Conservation (phyloP, 2,329 filamentous ascomycete genomes). For the Ophiocordyceps australis region DNA sequence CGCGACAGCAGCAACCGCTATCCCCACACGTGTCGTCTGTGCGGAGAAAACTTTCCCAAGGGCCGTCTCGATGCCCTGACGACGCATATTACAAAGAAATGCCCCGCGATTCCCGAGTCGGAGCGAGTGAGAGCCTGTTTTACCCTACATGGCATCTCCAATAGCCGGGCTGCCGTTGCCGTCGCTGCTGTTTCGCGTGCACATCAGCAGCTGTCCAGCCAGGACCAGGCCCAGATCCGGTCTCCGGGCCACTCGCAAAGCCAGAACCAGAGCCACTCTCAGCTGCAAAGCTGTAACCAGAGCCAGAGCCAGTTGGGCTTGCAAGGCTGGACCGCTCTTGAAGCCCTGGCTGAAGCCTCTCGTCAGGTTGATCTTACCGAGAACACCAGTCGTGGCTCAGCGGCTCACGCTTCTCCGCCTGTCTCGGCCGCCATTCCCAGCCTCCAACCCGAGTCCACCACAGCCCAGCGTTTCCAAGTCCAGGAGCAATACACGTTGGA, state of each 20-base stretch:
- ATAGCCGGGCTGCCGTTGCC: slow-evolving; percentile 18
- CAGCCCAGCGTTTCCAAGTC: slow-evolving; percentile 28
- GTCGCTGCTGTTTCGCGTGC: slow-evolving; percentile 9
- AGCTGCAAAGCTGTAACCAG: slow-evolving; percentile 9
- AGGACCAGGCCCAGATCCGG: not conserved
- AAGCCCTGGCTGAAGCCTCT: slow-evolving; percentile 78
- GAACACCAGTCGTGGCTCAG: slow-evolving; percentile 29
- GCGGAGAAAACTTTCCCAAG: slow-evolving; percentile 78
- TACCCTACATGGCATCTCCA: slow-evolving; percentile 51
- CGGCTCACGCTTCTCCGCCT: slow-evolving; percentile 9
- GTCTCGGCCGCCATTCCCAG: slow-evolving; percentile 7
- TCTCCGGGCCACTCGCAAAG: not conserved
- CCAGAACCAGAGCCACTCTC: slow-evolving; percentile 14
- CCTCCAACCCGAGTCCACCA: no score
- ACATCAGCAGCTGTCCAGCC: slow-evolving; percentile 7
- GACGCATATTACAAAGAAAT: slow-evolving; percentile 72
- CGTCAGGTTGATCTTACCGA: slow-evolving; percentile 54
- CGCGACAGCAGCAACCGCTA: slow-evolving; percentile 84
- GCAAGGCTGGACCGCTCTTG: slow-evolving; percentile 63
- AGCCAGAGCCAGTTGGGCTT: slow-evolving; percentile 20
- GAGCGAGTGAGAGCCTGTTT: slow-evolving; percentile 62
- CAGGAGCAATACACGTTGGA: slow-evolving; percentile 42
- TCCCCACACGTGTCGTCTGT: slow-evolving; percentile 75
- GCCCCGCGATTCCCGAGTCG: slow-evolving; percentile 55
- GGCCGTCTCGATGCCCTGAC: slow-evolving; percentile 71